Conservation (phyloP, 495 filamentous ascomycete species). For the Neurospora sp. region DNA sequence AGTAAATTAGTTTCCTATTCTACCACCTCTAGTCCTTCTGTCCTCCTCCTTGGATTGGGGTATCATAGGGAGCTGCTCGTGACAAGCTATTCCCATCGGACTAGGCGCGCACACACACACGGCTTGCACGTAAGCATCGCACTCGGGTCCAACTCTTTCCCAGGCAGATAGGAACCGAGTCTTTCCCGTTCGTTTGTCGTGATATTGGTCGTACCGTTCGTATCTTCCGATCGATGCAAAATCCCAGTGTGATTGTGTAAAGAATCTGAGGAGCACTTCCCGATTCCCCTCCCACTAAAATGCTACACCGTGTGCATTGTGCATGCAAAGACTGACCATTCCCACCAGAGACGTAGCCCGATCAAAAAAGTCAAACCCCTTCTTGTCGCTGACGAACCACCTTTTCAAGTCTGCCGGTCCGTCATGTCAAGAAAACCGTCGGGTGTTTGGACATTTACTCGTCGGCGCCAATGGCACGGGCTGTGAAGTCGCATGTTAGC, state of each 20-base stretch:
- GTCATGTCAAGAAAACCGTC: conserved; percentile 16
- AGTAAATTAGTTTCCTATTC: background rate
- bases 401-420: conserved; percentile 17
- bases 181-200: background rate
- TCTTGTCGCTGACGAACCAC: conserved; percentile 21
- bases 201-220: background rate
- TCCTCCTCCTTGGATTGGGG: background rate
- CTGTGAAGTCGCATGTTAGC: conserved; percentile 33
- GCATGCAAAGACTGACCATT: conserved; percentile 15
- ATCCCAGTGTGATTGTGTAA: conserved; percentile 19
- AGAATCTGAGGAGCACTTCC: conserved; percentile 31
- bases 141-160: background rate
- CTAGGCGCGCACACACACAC: background rate
- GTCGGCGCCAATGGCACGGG: conserved; percentile 49
- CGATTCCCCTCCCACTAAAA: conserved; percentile 8
- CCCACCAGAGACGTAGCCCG: conserved; percentile 24
- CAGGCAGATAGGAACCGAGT: background rate
- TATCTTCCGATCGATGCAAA: conserved; percentile 1
- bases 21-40: background rate
- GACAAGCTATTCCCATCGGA: background rate
- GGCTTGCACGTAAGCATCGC: background rate
- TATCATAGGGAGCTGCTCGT: background rate
- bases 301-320: conserved; percentile 1
- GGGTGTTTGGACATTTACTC: conserved; percentile 38
- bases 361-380: conserved; percentile 21